Base-by-base conservation (phyloP, 1,284 basidiomycete species). In the Neotropicomus parvogracilis region DNA sequence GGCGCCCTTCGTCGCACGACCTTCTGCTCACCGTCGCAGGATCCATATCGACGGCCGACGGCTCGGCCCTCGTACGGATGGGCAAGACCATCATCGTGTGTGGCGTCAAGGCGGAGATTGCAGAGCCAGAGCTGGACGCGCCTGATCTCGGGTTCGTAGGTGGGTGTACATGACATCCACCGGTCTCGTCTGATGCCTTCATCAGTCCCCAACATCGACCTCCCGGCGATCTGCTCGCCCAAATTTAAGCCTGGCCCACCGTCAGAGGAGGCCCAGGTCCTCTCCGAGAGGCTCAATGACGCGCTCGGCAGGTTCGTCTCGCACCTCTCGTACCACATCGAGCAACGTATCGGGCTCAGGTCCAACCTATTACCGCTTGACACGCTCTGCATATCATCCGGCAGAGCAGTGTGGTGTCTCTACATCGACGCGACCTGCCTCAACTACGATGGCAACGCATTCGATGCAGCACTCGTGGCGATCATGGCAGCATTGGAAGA, bases 231-330 rank as follows among this genome's bases (percentile, higher is more conserved):
- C 45, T 97, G 90, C 67, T 95, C 92, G 10, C 85, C 94, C 0
- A 84, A 83, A 58, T 98, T 97, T 75, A 95, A 94, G 64, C 85
- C 93, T 21, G 95, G 95, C 3, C 95, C 95, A 3, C 95, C 95
- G 2, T 78, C 79, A 2, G 92, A 95, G 54, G 91, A 97, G 61
- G 91, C 93, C 0, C 95, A 97, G 62, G 83, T 91, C 3, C 74
- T 95, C 9, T 93, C 91, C 0, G 86, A 88, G 57, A 75, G 87
- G 54, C 67, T 97, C 46, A 85, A 90, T 56, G 86, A 93, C 53
- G 77, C 83, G 21, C 70, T 95, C 33, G 59, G 84, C 48, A 75
- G 83, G 90, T 94, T 65, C 58, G 75, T 71, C 40, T 31, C n/a
- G n/a, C n/a, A 17, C 0, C 21, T 49, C 38, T 36, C 9, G 21